Evolutionary conservation across 2,329 filamentous ascomycete species (phyloP), one percentile per base, ranked within the genome.

Genomic region (Aspergillus sp.): DNA sequence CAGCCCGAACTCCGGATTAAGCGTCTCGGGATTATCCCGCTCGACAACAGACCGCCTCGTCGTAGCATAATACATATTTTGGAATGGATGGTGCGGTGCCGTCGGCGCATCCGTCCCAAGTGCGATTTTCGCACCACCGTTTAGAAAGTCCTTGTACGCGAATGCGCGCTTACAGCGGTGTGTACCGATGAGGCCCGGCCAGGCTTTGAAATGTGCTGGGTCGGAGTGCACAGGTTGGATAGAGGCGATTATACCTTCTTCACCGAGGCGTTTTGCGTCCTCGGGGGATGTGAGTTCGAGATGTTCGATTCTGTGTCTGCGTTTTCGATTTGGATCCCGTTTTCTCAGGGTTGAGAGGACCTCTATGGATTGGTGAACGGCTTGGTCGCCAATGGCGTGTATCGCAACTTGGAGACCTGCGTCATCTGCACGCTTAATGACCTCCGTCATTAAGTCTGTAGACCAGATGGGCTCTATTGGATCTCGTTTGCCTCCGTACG

Each of bases 231-330:
- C 73, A 1, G 73, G 70, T 55, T 76, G 73, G 11, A 76, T 64
- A 1, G 71, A 75, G 2, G 74, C 74, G 8, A 70, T 72, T 58
- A 82, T 79, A 2, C 79, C 79, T 15, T 80, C 65, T 21, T 72
- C 64, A 0, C 76, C 78, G 12, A 82, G 71, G 14, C 79, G 66
- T 51, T 67, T 72, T 2, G 78, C 79, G 60, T 82, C 79, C 52
- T 75, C 73, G 0, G 76, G 72, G 1, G 76, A 71, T 0, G 78
- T 79, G 47, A 82, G 71, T 62, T 82, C 80, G 7, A 82, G 69
- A 65, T 82, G 80, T 65, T 82, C 80, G 57, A 82, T 81, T 19
- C 80, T 75, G 59, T 81, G 80, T 5, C 79, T 75, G 44, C 73
- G 72, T 69, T 24, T 15, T 11, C 15, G 41, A 12, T 27, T 37